Base-by-base conservation (phyloP, 2,329 filamentous ascomycete genomes). In the Botrytis fabae region DNA sequence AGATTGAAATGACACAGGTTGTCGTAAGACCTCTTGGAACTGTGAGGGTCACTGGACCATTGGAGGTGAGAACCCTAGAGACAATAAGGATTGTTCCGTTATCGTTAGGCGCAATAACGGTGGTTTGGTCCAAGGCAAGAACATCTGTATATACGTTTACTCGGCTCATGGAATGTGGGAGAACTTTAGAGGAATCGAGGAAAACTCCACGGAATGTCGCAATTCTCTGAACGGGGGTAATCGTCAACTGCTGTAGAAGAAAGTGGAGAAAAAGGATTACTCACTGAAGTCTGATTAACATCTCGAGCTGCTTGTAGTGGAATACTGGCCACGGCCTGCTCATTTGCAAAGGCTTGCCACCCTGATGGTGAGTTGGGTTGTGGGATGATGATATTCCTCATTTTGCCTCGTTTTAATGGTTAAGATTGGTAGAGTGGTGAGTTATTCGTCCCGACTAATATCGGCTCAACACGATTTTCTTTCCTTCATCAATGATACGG, bases 251-350 rank as follows among this genome's bases (percentile, higher is more conserved):
- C 14, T 22, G 42, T 35, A 28, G 14, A 40, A 20, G 25, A 28
- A 28, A 18, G 2, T 10, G 25, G 8, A n/a, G 3, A 9, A 1
- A 40, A 18, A 16, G 54, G 25, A 12, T 40, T 10, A 38, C 64
- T 12, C 22, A 68, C 64, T 16, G 64, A 68, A 54, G 64, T 68
- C 46, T 68, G 32, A 16, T 68, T 54, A 2, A 68, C 46, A 54
- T 68, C 46, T 68, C 54, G 64, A 22, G 64, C 35, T 54, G 14
- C 46, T 28, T 68, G 64, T 25, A 68, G 64, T n/a, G 64, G 64
- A 12, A 68, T 68, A 28, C 25, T 68, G 25, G 35, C 64, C 25
- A 68, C 64, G 35, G 64, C 64, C 4, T 68, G 25, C 16, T 48
- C 51, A 48, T 20, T 68, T 7, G 64, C 64, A 28, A 54, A 68